Evolutionary conservation across 306 rosid genomes (phyloP).

Genomic region (Comarum palustre): DNA sequence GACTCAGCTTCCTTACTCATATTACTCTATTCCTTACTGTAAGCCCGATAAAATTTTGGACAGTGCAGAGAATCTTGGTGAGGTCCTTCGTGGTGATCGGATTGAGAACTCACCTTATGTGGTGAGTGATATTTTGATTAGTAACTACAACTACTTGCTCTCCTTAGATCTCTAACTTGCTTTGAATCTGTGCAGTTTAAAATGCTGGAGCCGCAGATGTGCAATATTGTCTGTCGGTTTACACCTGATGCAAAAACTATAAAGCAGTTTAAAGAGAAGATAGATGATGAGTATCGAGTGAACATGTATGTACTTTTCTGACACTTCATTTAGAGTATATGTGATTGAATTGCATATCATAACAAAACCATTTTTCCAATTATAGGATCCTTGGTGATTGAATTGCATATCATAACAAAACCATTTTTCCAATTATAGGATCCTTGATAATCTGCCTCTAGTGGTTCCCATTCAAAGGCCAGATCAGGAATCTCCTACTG

Average conservation of each 20-base stretch:
- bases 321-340: neutral
- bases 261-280: slow-evolving; percentile 89
- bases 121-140: slow-evolving; percentile 48
- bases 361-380: slow-evolving; percentile 22
- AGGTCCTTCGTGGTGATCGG: slow-evolving; percentile 98
- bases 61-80: slow-evolving; percentile 95
- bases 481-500: slow-evolving; percentile 67
- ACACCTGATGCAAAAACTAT: slow-evolving; percentile 72
- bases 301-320: slow-evolving; percentile 79
- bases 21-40: slow-evolving; percentile 74
- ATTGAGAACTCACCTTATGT: slow-evolving; percentile 85
- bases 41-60: slow-evolving; percentile 65
- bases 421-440: slow-evolving; percentile 48
- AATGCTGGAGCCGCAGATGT: slow-evolving; percentile 92
- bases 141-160: slow-evolving; percentile 10
- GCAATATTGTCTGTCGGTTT: slow-evolving; percentile 55
- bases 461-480: slow-evolving; percentile 69
- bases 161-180: slow-evolving; percentile 21
- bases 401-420: slow-evolving; percentile 24
- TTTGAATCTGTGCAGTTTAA: slow-evolving; percentile 60
- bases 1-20: slow-evolving; percentile 96
- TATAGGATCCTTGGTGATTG: slow-evolving; percentile 68
- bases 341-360: slow-evolving; percentile 16
- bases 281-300: slow-evolving; percentile 89
- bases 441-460: slow-evolving; percentile 91